Conservation (phyloP, 2,329 filamentous ascomycete genomes). For the Penicillium aurantiogriseum region DNA sequence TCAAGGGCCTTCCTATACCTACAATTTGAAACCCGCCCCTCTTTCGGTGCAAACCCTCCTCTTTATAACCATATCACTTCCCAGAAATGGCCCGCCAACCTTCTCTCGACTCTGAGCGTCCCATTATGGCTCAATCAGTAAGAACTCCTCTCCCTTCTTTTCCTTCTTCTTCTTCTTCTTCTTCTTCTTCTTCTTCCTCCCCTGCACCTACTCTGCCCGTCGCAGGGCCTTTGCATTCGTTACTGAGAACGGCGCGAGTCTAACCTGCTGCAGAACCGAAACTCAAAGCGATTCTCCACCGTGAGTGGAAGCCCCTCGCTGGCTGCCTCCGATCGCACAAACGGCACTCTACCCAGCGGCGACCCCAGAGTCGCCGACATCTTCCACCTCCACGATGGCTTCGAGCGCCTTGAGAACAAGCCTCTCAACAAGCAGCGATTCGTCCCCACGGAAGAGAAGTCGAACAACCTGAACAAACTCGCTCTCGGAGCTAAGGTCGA, state of each 20-base stretch:
- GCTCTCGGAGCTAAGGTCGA: conserved; percentile 89
- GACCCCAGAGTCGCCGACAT: conserved; percentile 62
- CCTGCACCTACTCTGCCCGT: neutral
- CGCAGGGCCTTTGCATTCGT: neutral
- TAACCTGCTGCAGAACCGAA: conserved; percentile 42
- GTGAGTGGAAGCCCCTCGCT: conserved; percentile 50
- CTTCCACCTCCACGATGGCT: conserved; percentile 72
- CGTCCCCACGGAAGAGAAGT: conserved; percentile 73
- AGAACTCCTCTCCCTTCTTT: conserved; percentile 13
- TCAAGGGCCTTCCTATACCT: neutral
- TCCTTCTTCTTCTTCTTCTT: neutral
- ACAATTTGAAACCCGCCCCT: conserved; percentile 2
- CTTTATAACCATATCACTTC: neutral
- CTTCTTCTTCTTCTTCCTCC: neutral
- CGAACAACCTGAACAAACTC: conserved; percentile 77
- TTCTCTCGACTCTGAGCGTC: conserved; percentile 55
- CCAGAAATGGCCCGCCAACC: conserved; percentile 38
- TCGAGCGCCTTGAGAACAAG: conserved; percentile 88
- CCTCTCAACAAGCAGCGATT: conserved; percentile 80
- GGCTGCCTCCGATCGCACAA: conserved; percentile 47
- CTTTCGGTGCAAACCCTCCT: neutral
- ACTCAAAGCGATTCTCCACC: conserved; percentile 55
- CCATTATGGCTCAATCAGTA: conserved; percentile 57
- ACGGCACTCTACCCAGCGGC: conserved; percentile 38
- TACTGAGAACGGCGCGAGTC: neutral